phyloP scores from a whole-genome alignment of 2,329 filamentous ascomycete genomes.

The Emmonsia crescens region DNA sequence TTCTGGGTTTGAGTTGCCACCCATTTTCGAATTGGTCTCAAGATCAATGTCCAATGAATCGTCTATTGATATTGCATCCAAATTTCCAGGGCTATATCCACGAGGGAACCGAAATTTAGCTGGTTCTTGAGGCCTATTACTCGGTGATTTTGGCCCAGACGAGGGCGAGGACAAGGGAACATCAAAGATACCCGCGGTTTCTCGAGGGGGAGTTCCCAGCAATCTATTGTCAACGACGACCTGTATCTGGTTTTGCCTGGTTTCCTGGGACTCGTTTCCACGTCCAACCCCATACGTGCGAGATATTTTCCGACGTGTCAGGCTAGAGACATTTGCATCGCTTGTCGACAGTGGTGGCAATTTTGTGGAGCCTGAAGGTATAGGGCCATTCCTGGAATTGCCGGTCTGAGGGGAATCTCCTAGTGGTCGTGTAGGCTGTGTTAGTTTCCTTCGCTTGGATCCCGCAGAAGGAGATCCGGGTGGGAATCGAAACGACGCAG shows the following conservation, averaged over 20 bases:
- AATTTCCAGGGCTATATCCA: constrained; percentile 20
- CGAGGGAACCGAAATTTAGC: constrained; percentile 29
- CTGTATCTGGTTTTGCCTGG: constrained; percentile 11
- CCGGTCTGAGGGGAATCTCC: background rate
- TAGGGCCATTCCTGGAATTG: background rate
- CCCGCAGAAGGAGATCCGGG: constrained; percentile 17
- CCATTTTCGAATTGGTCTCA: constrained; percentile 15
- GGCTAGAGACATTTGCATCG: constrained; percentile 11
- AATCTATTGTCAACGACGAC: constrained; percentile 20
- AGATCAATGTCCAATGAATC: constrained; percentile 12
- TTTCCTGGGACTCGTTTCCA: background rate
- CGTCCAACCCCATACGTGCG: constrained; percentile 10
- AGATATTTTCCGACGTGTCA: constrained; percentile 29
- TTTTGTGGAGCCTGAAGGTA: background rate
- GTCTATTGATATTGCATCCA: constrained; percentile 10
- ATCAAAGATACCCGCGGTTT: constrained; percentile 20
- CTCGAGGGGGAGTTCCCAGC: constrained; percentile 7
- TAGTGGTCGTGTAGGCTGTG: background rate
- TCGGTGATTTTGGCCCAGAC: constrained; percentile 25
- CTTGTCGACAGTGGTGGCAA: background rate
- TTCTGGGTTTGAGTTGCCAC: constrained; percentile 12
- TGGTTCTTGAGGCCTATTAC: constrained; percentile 10
- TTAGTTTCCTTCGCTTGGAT: background rate
- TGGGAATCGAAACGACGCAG: constrained; percentile 22
- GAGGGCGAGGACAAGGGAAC: constrained; percentile 31